Conservation (phyloP, 495 filamentous ascomycete genomes). For the Penicillium atrosanguineum region DNA sequence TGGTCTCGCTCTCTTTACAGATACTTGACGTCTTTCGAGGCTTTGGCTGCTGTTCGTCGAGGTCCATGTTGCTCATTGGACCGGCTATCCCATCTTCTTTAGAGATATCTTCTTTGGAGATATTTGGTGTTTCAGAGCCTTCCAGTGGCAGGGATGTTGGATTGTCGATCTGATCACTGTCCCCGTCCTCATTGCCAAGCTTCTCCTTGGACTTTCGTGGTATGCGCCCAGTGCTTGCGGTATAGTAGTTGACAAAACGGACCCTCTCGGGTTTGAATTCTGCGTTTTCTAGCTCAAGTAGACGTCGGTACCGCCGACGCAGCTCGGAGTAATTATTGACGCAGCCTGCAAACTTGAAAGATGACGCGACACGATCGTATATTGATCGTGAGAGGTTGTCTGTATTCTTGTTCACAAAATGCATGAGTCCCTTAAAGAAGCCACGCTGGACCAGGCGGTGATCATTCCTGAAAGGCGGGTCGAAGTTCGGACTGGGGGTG, state of each 20-base stretch:
- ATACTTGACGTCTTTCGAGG: neutral
- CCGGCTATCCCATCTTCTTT: neutral
- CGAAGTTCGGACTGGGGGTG: conserved; percentile 51
- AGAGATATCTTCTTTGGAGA: neutral
- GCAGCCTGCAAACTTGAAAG: conserved; percentile 77
- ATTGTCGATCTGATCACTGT: neutral
- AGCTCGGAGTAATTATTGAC: conserved; percentile 74
- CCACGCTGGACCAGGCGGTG: conserved; percentile 59
- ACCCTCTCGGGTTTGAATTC: conserved; percentile 46
- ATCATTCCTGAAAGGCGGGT: conserved; percentile 74
- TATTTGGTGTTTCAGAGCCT: neutral
- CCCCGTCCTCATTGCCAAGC: neutral
- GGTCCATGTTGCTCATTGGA: neutral
- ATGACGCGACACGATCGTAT: conserved; percentile 69
- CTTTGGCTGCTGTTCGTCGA: neutral
- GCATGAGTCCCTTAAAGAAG: conserved; percentile 62
- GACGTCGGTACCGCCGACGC: conserved; percentile 61
- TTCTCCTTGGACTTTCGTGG: conserved; percentile 15
- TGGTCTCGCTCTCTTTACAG: neutral
- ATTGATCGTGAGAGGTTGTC: conserved; percentile 67
- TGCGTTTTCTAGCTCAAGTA: conserved; percentile 66
- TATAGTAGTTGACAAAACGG: conserved; percentile 89
- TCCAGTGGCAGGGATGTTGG: neutral
- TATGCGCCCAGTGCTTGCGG: conserved; percentile 65
- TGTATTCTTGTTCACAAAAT: conserved; percentile 80